Conservation (phyloP, 176 grass and related monocot genomes). For the Tillandsia leiboldiana region DNA sequence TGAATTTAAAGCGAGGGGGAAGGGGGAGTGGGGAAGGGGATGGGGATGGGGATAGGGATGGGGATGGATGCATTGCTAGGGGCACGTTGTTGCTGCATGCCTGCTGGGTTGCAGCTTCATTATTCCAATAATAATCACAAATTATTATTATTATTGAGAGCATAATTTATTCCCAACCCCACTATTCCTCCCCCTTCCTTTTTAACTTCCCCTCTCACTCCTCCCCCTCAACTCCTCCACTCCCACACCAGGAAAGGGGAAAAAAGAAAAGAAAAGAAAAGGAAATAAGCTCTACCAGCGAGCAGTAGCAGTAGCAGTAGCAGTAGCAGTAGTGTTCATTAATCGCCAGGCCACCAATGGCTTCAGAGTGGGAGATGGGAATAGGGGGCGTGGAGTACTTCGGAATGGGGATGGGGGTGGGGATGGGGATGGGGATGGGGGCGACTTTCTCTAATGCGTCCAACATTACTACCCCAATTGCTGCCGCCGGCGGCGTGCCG, state of each 20-base stretch:
- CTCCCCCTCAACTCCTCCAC: conserved; percentile 17
- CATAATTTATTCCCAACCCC: background rate
- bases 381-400: conserved; percentile 57
- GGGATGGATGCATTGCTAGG: conserved; percentile 49
- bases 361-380: conserved; percentile 67
- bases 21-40: conserved; percentile 21
- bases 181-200: background rate
- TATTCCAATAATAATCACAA: background rate
- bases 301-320: conserved; percentile 22
- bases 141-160: conserved; percentile 1
- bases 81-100: conserved; percentile 51
- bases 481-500: conserved; percentile 6
- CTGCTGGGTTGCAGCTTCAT: conserved; percentile 40
- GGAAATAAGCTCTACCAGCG: background rate
- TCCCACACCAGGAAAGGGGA: conserved; percentile 10
- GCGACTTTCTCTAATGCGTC: background rate
- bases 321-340: conserved; percentile 1
- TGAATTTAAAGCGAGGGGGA: conserved; percentile 16
- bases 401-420: conserved; percentile 38
- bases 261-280: background rate
- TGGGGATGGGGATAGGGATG: background rate
- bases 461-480: conserved; percentile 11
- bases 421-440: background rate
- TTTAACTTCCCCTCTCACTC: conserved; percentile 13
- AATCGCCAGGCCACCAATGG: conserved; percentile 43